These are phyloP conservation scores for Entonaema liquescens DNA, from an alignment of 495 filamentous ascomycete species.

Conservation along the genomic window DNA sequence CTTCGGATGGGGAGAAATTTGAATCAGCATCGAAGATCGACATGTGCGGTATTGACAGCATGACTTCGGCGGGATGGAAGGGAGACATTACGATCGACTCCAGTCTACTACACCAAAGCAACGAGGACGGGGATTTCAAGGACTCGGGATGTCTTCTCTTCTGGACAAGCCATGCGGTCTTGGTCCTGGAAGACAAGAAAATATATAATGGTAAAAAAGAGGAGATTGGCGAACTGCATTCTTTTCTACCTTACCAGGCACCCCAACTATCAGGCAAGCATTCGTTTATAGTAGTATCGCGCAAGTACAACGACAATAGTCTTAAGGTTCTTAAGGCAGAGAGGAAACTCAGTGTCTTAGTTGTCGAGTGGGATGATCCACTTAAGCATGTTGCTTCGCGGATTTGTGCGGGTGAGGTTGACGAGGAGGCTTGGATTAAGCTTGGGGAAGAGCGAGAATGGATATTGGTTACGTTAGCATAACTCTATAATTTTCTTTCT, in stretches of 20 bases:
- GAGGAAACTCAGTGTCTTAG: conserved; percentile 10
- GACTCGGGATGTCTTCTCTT: conserved; percentile 30
- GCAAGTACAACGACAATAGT: conserved; percentile 14
- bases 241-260: neutral
- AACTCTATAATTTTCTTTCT: neutral
- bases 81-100: conserved; percentile 8
- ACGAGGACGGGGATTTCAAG: conserved; percentile 13
- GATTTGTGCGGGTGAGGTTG: neutral
- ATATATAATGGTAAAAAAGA: conserved; percentile 19
- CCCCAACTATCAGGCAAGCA: conserved; percentile 10
- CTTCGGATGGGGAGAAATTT: neutral
- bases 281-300: conserved; percentile 24
- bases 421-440: conserved; percentile 20
- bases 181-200: conserved; percentile 10
- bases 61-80: conserved; percentile 24
- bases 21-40: conserved; percentile 6
- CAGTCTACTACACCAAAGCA: neutral
- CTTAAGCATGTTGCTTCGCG: conserved; percentile 12
- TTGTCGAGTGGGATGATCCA: conserved; percentile 22
- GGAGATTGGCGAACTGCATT: conserved; percentile 7
- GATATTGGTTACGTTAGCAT: conserved; percentile 15
- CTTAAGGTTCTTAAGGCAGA: conserved; percentile 17
- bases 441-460: conserved; percentile 21
- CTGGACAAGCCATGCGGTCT: conserved; percentile 30
- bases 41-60: conserved; percentile 22